Conservation (phyloP, 768 basidiomycete species). For the Lactarius tabidus region DNA sequence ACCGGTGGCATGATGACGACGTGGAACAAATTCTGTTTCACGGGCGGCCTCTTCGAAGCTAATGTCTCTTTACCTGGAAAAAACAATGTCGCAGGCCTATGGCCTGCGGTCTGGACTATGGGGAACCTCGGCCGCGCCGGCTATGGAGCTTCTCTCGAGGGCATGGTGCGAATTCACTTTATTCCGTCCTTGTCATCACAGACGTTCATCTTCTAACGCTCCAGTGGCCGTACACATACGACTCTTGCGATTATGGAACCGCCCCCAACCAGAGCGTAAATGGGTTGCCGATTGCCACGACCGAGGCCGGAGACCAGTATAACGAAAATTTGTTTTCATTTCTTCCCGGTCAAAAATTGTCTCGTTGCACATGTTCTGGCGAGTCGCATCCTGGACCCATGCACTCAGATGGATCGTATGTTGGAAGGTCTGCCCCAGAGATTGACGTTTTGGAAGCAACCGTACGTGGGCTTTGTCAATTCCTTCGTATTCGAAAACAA, state of each 20-base stretch:
- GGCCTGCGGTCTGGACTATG: slow-evolving; percentile 82
- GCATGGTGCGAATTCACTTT: slow-evolving; percentile 48
- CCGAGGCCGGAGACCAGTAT: slow-evolving; percentile 53
- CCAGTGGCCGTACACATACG: slow-evolving; percentile 81
- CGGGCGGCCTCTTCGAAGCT: slow-evolving; percentile 74
- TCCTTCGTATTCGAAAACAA: background rate
- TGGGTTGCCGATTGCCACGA: slow-evolving; percentile 57
- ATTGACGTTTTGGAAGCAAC: slow-evolving; percentile 67
- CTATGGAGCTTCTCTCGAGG: slow-evolving; percentile 83
- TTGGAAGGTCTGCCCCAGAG: slow-evolving; percentile 65
- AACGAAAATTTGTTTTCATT: slow-evolving; percentile 62
- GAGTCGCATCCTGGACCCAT: slow-evolving; percentile 53
- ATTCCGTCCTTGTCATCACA: slow-evolving; percentile 4
- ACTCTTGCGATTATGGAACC: slow-evolving; percentile 92
- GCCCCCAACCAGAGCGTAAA: slow-evolving; percentile 75
- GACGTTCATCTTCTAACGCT: slow-evolving; percentile 5
- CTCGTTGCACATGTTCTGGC: slow-evolving; percentile 35
- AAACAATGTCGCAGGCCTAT: slow-evolving; percentile 57
- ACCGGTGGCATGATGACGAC: slow-evolving; percentile 24
- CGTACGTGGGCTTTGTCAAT: slow-evolving; percentile 14
- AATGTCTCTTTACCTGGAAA: slow-evolving; percentile 67
- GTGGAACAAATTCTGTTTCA: slow-evolving; percentile 92
- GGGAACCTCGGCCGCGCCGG: slow-evolving; percentile 85
- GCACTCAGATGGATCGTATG: slow-evolving; percentile 50
- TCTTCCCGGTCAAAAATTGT: slow-evolving; percentile 68